Conservation (phyloP, 2,329 filamentous ascomycete genomes). For the Thielaviopsis populi region DNA sequence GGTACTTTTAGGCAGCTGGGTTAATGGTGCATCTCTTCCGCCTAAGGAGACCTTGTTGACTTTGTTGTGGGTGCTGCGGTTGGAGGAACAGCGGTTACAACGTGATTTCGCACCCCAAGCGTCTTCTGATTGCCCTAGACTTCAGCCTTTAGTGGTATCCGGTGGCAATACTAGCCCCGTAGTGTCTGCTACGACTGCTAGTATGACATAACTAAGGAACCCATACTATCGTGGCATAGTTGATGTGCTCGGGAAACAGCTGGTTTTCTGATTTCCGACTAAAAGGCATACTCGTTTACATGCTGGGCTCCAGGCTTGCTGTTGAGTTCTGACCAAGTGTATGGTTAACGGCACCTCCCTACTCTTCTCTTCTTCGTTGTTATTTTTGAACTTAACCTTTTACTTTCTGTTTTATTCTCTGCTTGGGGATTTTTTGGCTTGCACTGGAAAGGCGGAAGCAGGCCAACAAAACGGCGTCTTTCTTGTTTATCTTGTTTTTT, state of each 20-base stretch:
- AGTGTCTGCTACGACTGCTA: constrained; percentile 9
- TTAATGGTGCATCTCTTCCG: constrained; percentile 23
- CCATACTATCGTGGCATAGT: neutral
- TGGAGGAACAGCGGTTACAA: constrained; percentile 28
- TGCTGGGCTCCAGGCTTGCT: neutral
- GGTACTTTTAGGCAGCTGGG: constrained; percentile 25
- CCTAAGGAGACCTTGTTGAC: constrained; percentile 35
- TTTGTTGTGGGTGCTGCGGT: constrained; percentile 31
- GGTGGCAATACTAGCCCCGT: neutral
- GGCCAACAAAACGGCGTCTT: neutral
- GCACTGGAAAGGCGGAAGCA: neutral
- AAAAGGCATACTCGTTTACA: neutral
- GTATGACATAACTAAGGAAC: constrained; percentile 9
- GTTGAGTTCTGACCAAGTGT: constrained; percentile 9
- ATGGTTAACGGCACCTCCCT: constrained; percentile 1
- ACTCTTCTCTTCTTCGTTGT: constrained; percentile 10
- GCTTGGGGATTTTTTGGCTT: neutral
- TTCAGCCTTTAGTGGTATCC: constrained; percentile 8
- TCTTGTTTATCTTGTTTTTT: constrained; percentile 1
- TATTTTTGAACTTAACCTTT: neutral
- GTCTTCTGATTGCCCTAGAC: neutral
- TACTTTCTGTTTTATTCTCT: constrained; percentile 1
- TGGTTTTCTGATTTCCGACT: constrained; percentile 1
- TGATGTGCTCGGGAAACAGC: neutral
- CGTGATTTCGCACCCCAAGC: neutral